Evolutionary conservation across 352 stramenopile species (phyloP).

Genomic region (Globisporangium emineosum): DNA sequence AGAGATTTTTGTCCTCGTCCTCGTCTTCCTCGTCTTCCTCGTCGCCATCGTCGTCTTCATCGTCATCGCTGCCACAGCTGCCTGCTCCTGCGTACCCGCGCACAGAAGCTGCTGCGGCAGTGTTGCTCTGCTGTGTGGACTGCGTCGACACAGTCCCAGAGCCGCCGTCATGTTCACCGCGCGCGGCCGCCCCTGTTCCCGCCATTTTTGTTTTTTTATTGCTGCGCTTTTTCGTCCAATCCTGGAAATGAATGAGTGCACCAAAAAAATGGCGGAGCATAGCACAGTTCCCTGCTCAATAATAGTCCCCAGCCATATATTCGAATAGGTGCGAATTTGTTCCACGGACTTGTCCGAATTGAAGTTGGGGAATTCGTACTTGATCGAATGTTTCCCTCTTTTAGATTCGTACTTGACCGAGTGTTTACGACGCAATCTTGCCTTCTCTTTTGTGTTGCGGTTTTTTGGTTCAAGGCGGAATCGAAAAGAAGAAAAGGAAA

Average conservation of each 20-base stretch:
- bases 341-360: neutral
- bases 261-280: neutral
- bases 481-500: neutral
- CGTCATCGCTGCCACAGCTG: neutral
- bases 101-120: neutral
- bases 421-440: neutral
- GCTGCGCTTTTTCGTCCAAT: slow-evolving; percentile 1
- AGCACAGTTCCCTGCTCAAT: no score
- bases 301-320: neutral
- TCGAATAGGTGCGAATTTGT: neutral
- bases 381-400: neutral
- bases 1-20: slow-evolving; percentile 37
- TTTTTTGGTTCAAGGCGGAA: slow-evolving; percentile 6
- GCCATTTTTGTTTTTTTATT: slow-evolving; percentile 6
- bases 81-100: neutral
- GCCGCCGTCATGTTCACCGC: neutral
- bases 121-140: neutral
- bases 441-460: neutral
- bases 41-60: neutral
- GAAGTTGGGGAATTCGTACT: no score
- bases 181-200: neutral
- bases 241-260: neutral
- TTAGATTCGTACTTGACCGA: neutral
- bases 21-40: slow-evolving; percentile 27
- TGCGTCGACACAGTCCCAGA: neutral